Base-by-base conservation (phyloP, 1,284 basidiomycete species). In the Trichosporon coremiiforme region DNA sequence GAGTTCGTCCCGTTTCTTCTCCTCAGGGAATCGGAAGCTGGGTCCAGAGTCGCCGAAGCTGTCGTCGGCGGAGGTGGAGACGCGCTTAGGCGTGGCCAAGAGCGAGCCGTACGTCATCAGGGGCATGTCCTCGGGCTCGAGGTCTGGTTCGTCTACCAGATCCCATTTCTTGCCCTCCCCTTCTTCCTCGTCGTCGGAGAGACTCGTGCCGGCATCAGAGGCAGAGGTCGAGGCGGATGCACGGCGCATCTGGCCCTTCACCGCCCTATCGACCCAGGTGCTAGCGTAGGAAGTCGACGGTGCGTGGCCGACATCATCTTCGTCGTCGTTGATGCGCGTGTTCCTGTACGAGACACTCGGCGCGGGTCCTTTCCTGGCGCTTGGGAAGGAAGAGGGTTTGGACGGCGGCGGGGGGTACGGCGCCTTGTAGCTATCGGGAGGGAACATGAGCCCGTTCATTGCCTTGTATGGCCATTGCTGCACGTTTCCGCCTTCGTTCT, bases 61-160 rank as follows among this genome's bases (percentile, higher is more conserved):
- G 31, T 90, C 90, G 45, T 95, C 87, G 10, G 94, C 87, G n/a
- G n/a, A n/a, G n/a, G n/a, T n/a, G 64, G 93, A 89, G 7, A 60
- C 31, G 93, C 67, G 67, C 13, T 41, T 35, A 53, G 72, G 94
- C 12, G 94, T 96, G 15, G 91, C 90, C 71, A 90, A 89, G 13
- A 96, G 86, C 22, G 92, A 93, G 7, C 94, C 94, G 92, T 92
- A 94, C 10, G 94, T 97, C 90, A 96, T 93, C 22, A 97, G 87
- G 74, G 95, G 90, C 72, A 96, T 87, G 73, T 93, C 87, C 4
- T 90, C 88, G 0, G 93, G 90, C 6, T 91, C 91, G 1, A 92
- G 72, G 22, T 73, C 72, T 3, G 69, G 55, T 17, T 73, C 72
- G 47, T 67, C 31, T 22, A 64, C 22, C 22, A 66, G 13, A 31